Evolutionary conservation across 495 filamentous ascomycete species (phyloP).

Genomic region (Amniculicola lignicola): DNA sequence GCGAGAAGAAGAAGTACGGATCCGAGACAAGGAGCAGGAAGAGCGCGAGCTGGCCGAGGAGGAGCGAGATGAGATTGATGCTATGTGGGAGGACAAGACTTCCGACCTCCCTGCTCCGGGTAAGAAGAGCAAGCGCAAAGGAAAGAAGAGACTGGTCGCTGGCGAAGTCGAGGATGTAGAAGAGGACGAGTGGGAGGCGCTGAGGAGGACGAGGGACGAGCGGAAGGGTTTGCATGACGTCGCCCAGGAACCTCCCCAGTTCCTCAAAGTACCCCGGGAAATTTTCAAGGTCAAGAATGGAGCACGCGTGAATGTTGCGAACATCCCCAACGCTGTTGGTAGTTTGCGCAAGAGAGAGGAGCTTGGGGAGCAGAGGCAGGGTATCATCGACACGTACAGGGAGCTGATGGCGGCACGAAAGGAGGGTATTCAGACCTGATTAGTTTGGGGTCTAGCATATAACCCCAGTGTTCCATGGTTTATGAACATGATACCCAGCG

Average conservation of each 20-base stretch:
- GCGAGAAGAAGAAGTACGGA: constrained; percentile 63
- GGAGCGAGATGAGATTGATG: constrained; percentile 55
- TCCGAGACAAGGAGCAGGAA: constrained; percentile 58
- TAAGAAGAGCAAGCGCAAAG: constrained; percentile 52
- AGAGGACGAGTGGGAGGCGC: constrained; percentile 77
- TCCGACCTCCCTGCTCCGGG: constrained; percentile 47
- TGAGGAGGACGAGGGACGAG: constrained; percentile 53
- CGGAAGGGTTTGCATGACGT: constrained; percentile 70
- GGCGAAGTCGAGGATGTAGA: constrained; percentile 49
- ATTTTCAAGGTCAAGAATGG: constrained; percentile 67
- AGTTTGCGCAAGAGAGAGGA: constrained; percentile 82
- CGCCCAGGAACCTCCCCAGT: constrained; percentile 73
- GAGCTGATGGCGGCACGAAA: constrained; percentile 59
- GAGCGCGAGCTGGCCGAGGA: constrained; percentile 62
- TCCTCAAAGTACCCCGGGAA: constrained; percentile 61
- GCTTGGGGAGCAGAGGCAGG: constrained; percentile 67
- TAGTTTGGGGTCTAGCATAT: no score
- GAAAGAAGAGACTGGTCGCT: constrained; percentile 42
- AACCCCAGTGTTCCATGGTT: no score
- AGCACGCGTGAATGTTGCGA: constrained; percentile 66
- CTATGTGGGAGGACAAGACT: constrained; percentile 51
- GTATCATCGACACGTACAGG: constrained; percentile 78
- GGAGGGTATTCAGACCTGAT: no score
- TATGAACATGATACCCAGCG: no score
- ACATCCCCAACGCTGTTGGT: constrained; percentile 72